These are phyloP conservation scores for Blastomyces parvus DNA, from an alignment of 2,329 filamentous ascomycete species.

Conservation along the genomic window DNA sequence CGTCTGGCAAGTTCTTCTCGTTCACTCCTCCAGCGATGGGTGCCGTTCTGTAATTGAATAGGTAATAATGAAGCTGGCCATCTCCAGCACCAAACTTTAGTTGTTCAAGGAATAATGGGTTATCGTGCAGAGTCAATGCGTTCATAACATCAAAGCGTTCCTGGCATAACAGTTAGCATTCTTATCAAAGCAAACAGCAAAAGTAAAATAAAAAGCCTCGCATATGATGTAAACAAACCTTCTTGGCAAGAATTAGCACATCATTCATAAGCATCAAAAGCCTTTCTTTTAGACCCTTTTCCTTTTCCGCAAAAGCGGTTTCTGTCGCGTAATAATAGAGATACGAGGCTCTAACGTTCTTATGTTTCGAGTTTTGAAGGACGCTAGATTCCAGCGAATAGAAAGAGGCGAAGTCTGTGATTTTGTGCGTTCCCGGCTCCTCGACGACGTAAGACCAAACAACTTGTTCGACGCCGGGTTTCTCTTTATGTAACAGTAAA, in stretches of 20 bases:
- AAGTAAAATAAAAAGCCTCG: neutral
- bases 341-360: slow-evolving; percentile 78
- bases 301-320: slow-evolving; percentile 51
- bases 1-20: slow-evolving; percentile 65
- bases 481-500: slow-evolving; percentile 69
- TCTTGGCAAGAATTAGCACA: slow-evolving; percentile 78
- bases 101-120: slow-evolving; percentile 82
- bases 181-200: neutral
- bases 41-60: slow-evolving; percentile 91
- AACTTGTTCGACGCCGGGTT: slow-evolving; percentile 61
- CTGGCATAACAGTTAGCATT: slow-evolving; percentile 24
- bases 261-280: slow-evolving; percentile 75
- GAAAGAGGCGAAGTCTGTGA: slow-evolving; percentile 96
- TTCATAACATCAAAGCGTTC: slow-evolving; percentile 93
- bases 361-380: slow-evolving; percentile 69
- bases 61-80: slow-evolving; percentile 89
- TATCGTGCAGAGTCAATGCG: slow-evolving; percentile 85
- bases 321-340: slow-evolving; percentile 95
- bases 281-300: slow-evolving; percentile 60
- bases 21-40: slow-evolving; percentile 81
- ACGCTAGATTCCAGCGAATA: slow-evolving; percentile 91
- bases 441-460: slow-evolving; percentile 93
- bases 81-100: slow-evolving; percentile 94
- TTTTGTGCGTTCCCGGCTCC: slow-evolving; percentile 58
- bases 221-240: slow-evolving; percentile 34